These are phyloP conservation scores for Periconia sp. DNA, from an alignment of 2,329 filamentous ascomycete genomes.

Conservation along the genomic window DNA sequence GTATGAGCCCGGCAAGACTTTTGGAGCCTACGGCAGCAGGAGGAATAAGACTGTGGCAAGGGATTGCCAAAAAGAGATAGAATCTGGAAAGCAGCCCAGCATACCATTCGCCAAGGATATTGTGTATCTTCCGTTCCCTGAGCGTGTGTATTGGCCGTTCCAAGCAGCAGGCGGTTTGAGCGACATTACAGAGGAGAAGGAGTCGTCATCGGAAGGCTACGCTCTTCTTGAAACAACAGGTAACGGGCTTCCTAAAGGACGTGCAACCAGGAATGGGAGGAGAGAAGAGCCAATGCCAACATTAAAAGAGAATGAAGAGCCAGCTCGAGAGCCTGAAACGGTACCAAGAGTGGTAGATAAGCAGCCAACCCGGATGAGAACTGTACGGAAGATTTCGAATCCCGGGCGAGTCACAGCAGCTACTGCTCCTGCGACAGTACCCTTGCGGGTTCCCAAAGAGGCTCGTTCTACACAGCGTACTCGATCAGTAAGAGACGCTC, in stretches of 20 bases:
- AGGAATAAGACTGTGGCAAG: slow-evolving; percentile 57
- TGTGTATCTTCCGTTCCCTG: slow-evolving; percentile 56
- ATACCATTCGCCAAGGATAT: slow-evolving; percentile 56
- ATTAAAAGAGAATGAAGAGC: slow-evolving; percentile 46
- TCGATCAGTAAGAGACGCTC: slow-evolving; percentile 26
- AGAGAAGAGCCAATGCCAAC: slow-evolving; percentile 33
- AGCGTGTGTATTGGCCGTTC: slow-evolving; percentile 45
- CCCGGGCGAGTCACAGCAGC: slow-evolving; percentile 37
- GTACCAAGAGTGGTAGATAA: slow-evolving; percentile 40
- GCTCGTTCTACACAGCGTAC: slow-evolving; percentile 32
- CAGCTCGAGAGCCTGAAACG: slow-evolving; percentile 32
- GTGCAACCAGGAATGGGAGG: slow-evolving; percentile 25
- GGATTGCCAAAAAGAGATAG: slow-evolving; percentile 57
- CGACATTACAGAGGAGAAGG: slow-evolving; percentile 50
- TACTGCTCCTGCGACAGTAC: slow-evolving; percentile 34
- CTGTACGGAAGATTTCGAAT: slow-evolving; percentile 44
- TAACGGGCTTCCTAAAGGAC: slow-evolving; percentile 48
- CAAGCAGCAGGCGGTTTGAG: slow-evolving; percentile 38
- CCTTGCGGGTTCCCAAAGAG: slow-evolving; percentile 35
- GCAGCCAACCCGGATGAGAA: slow-evolving; percentile 42
- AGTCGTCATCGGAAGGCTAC: slow-evolving; percentile 45
- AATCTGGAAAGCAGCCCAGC: slow-evolving; percentile 54
- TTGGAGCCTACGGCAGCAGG: slow-evolving; percentile 54
- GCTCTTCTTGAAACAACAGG: slow-evolving; percentile 53
- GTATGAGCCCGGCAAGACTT: slow-evolving; percentile 52